Conservation (phyloP, 495 filamentous ascomycete species). For the Trypethelium eluteriae region DNA sequence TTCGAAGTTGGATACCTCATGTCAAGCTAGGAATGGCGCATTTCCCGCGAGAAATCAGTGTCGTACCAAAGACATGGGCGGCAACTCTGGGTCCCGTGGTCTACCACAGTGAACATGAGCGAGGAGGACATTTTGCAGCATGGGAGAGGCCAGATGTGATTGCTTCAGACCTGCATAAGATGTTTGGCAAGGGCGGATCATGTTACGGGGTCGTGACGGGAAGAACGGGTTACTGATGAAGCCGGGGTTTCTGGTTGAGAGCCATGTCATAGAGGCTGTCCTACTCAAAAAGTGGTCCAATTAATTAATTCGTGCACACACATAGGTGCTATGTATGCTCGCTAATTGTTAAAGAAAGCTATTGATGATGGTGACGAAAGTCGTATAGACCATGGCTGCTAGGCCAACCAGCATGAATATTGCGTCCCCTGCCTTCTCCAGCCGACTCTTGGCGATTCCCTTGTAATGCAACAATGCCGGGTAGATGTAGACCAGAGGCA, state of each 20-base stretch:
- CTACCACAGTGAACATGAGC: constrained; percentile 32
- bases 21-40: constrained; percentile 49
- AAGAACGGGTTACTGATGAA: neutral
- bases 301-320: neutral
- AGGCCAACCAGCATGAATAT: constrained; percentile 5
- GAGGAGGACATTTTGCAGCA: constrained; percentile 39
- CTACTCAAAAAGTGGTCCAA: neutral
- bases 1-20: constrained; percentile 31
- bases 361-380: neutral
- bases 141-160: constrained; percentile 35
- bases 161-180: constrained; percentile 31
- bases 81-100: constrained; percentile 26
- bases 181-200: constrained; percentile 27
- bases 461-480: constrained; percentile 43
- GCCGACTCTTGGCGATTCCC: neutral
- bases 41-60: constrained; percentile 44
- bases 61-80: constrained; percentile 25
- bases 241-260: neutral
- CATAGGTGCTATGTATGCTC: neutral
- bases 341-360: neutral
- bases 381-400: constrained; percentile 2
- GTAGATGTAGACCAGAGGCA: constrained; percentile 95
- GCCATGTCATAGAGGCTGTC: no score
- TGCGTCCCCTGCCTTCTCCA: neutral
- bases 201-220: constrained; percentile 18